Evolutionary conservation across 192 early-diverging fungal species (phyloP), one percentile per base, ranked within the genome.

Genomic region (Mycoemilia scoparia): DNA sequence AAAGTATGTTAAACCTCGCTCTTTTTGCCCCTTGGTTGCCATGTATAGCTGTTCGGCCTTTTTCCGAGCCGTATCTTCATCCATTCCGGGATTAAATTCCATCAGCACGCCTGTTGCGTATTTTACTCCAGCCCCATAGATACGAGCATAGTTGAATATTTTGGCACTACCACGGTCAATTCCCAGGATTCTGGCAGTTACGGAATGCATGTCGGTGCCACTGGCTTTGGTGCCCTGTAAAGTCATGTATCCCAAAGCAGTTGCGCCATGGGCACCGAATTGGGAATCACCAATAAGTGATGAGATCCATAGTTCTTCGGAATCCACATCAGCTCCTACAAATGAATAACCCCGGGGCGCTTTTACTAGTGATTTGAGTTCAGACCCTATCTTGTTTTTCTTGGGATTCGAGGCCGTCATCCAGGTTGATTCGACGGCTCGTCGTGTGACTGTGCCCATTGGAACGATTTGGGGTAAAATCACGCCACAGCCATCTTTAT

Each of bases 211-310:
- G 55, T 97, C 93, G 0, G 93, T 92, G 9, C 74, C 78, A 5
- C 68, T 70, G 0, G 71, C 37, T 61, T 97, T 97, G 2, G 72
- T 82, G 0, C 93, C 93, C 51, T 97, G 89, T 24, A 97, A 54
- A 2, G 86, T 97, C 93, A 97, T 95, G 75, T 87, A 97, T 2
- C 93, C 88, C 20, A 97, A 59, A 1, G 93, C 85, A 1, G 86
- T 87, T 0, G 76, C 77, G 4, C 93, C 93, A 38, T 93, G 88
- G 45, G 81, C 77, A 7, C 77, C 67, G 46, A 97, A 85, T 62
- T 90, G 85, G 13, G 87, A 73, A 53, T 95, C 93, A 17, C 89
- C 87, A 38, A 97, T 74, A 10, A 95, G 40, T 49, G 82, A 81
- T 7, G 85, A 77, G 36, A 97, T 90, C 93, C 93, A 97, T 16